Conservation (phyloP, 2,329 filamentous ascomycete species). For the Sarocladiaceae sp. region DNA sequence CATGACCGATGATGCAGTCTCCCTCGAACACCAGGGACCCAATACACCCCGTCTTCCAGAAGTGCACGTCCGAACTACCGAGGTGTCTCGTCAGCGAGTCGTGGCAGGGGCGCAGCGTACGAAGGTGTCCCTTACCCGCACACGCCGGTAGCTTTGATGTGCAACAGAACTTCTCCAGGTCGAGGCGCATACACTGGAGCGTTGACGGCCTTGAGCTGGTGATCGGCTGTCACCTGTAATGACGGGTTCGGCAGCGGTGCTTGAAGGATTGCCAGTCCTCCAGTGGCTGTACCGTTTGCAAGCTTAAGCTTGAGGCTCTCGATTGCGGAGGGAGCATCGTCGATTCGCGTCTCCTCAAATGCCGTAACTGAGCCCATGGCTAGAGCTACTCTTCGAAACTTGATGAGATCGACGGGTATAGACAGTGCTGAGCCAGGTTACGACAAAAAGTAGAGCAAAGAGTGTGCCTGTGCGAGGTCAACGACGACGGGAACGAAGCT, state of each 20-base stretch:
- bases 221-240: slow-evolving; percentile 48
- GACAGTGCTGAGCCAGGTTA: too few species aligned
- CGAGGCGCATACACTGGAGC: slow-evolving; percentile 50
- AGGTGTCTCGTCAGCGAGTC: not conserved
- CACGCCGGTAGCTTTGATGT: slow-evolving; percentile 57
- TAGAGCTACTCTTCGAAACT: too few species aligned
- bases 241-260: slow-evolving; percentile 26
- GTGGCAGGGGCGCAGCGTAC: not conserved
- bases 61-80: slow-evolving; percentile 57
- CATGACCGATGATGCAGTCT: slow-evolving; percentile 60
- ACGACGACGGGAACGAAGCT: too few species aligned
- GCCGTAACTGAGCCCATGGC: too few species aligned
- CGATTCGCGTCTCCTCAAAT: too few species aligned
- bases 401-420: too few species aligned
- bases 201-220: slow-evolving; percentile 49
- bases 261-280: slow-evolving; percentile 14
- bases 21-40: slow-evolving; percentile 55
- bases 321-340: too few species aligned
- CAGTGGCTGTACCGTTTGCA: slow-evolving; percentile 11
- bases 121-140: slow-evolving; percentile 42
- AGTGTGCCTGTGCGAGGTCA: too few species aligned
- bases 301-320: slow-evolving; percentile 13
- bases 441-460: too few species aligned
- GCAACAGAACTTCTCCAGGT: slow-evolving; percentile 49
- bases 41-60: slow-evolving; percentile 60